Evolutionary conservation across 78 protist genomes (phyloP).

Genomic region (Capsaspora owczarzaki): DNA sequence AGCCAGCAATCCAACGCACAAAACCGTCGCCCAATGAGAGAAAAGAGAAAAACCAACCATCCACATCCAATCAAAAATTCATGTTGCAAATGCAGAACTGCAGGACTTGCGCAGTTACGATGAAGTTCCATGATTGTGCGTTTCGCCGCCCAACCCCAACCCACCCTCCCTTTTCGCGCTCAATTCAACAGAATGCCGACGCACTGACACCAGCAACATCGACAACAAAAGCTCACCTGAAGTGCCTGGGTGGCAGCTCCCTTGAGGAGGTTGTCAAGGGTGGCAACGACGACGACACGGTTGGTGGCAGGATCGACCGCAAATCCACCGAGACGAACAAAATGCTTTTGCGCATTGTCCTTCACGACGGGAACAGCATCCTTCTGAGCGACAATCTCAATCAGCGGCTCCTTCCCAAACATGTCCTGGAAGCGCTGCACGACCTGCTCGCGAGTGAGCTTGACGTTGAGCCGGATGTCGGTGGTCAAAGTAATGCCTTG

Average conservation of each 20-base stretch:
- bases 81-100: no score
- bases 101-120: no score
- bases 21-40: background rate
- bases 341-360: conserved; percentile 39
- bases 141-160: no score
- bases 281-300: conserved; percentile 52
- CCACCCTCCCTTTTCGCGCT: no score
- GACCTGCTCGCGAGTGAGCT: conserved; percentile 37
- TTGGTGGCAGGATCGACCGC: conserved; percentile 23
- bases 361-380: conserved; percentile 48
- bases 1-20: background rate
- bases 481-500: conserved; percentile 61
- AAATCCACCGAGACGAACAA: conserved; percentile 54
- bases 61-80: no score
- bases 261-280: conserved; percentile 65
- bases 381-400: conserved; percentile 32
- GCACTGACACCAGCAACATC: no score
- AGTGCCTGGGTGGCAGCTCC: conserved; percentile 71
- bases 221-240: conserved; percentile 9
- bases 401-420: conserved; percentile 44
- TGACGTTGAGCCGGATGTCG: conserved; percentile 13
- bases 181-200: no score
- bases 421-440: conserved; percentile 11
- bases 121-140: no score
- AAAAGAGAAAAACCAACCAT: no score